A percentile compares a stretch with the other conserved stretches of the same genome.
Evolutionary conservation across 495 filamentous ascomycete species (phyloP).

Genomic region (Penicillium parvum): DNA sequence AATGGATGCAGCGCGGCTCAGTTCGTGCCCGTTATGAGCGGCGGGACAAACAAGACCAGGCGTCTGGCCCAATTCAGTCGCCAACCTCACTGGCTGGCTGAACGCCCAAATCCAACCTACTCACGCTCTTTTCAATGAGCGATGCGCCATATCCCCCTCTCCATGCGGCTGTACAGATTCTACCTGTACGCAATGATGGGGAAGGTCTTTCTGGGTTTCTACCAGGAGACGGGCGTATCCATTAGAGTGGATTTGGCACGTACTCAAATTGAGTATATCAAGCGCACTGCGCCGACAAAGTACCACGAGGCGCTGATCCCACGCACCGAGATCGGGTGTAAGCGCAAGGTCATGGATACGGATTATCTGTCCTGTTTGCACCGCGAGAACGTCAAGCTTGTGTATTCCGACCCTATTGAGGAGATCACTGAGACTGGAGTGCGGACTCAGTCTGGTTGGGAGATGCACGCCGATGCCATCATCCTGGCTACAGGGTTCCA

Average conservation of each 20-base stretch:
- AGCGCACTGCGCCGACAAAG: constrained; percentile 38
- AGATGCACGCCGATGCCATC: constrained; percentile 45
- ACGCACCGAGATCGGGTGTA: constrained; percentile 23
- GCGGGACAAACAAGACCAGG: constrained; percentile 27
- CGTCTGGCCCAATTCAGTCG: constrained; percentile 47
- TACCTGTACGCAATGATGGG: constrained; percentile 15
- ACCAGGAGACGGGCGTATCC: neutral
- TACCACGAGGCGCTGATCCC: constrained; percentile 51
- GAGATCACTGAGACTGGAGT: constrained; percentile 13
- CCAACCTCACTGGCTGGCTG: constrained; percentile 48
- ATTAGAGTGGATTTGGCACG: constrained; percentile 23
- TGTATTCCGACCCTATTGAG: constrained; percentile 39
- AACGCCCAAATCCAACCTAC: constrained; percentile 28
- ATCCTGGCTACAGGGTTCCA: constrained; percentile 41
- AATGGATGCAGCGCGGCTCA: constrained; percentile 44
- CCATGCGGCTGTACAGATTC: constrained; percentile 13
- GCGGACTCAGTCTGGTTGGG: constrained; percentile 17
- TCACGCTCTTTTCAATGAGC: constrained; percentile 17
- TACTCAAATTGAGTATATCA: constrained; percentile 33
- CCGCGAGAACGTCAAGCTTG: constrained; percentile 42
- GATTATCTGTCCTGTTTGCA: constrained; percentile 45
- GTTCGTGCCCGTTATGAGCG: constrained; percentile 33
- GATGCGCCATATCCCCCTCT: constrained; percentile 23
- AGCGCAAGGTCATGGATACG: constrained; percentile 44
- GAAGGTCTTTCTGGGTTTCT: constrained; percentile 11